Evolutionary conservation across 805 yeast species (phyloP), one percentile per base, ranked within the genome.

Genomic region (Wickerhamiella lipophila): DNA sequence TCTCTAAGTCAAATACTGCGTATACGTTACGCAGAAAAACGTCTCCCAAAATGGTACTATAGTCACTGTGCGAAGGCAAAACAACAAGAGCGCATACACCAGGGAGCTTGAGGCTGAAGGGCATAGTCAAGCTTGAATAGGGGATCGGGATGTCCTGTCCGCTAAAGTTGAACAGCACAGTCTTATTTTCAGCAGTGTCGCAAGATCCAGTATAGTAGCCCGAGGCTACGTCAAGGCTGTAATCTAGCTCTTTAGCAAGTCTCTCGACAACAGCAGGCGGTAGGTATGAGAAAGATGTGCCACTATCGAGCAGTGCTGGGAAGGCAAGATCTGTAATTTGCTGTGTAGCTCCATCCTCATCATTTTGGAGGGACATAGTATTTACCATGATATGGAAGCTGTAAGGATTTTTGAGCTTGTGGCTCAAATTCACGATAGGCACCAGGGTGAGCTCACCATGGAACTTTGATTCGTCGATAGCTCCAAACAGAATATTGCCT

Each of bases 1-100:
- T 73, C 29, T 79, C 84, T 45, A 80, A 64, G 60, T 83, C 83
- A 60, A 74, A 79, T n/a, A 80, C 86, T 18, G 76, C 72, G 58
- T 83, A 83, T n/a, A 79, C 79, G 34, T 74, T 71, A 50, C 83
- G 69, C 53, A 83, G 63, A 57, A 83, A 74, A 45, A 74, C 72
- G 58, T 81, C 87, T 7, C 92, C 92, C 29, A 83, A 66, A 50
- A 79, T 69, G 32, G 58, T 50, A 67, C 60, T 29, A 54, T 49
- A 55, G 30, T 52, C 50, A 66, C 60, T 39, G 51, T 43, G 39
- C 55, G 68, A 45, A 55, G 61, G 18, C 59, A 58, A 18, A 15
- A 60, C 49, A 2, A 57, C 55, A 25, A 63, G 45, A 11, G 55
- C 51, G 6, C 59, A 56, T 8, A 52, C 47, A 1, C 50, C 42